phyloP scores from a whole-genome alignment of 2,329 filamentous ascomycete species.

The Xylaria sp. region DNA sequence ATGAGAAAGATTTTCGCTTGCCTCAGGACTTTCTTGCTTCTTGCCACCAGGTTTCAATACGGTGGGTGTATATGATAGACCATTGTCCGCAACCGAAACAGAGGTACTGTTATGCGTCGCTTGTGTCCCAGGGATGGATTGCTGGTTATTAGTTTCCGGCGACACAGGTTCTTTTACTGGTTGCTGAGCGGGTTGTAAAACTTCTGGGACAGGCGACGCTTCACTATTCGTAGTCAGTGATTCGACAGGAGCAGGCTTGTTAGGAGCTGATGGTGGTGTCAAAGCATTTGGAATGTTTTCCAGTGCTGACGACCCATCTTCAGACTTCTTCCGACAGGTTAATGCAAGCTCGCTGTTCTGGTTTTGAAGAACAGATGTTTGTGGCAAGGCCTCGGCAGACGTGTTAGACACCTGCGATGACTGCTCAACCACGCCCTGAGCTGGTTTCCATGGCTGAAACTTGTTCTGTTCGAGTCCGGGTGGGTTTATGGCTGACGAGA shows the following conservation, averaged over 20 bases:
- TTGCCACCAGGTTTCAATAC: slow-evolving; percentile 40
- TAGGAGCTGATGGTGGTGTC: slow-evolving; percentile 38
- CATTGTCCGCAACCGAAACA: slow-evolving; percentile 1
- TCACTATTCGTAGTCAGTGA: slow-evolving; percentile 15
- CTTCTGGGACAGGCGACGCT: slow-evolving; percentile 32
- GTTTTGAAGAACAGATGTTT: slow-evolving; percentile 44
- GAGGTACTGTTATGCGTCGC: slow-evolving; percentile 43
- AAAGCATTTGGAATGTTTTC: slow-evolving; percentile 36
- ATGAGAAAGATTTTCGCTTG: slow-evolving; percentile 10
- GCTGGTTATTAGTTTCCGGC: slow-evolving; percentile 17
- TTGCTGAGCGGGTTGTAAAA: slow-evolving; percentile 35
- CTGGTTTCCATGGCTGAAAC: slow-evolving; percentile 43
- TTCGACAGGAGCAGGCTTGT: slow-evolving; percentile 21
- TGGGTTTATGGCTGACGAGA: slow-evolving; percentile 25
- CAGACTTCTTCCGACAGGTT: slow-evolving; percentile 41
- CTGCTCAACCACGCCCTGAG: slow-evolving; percentile 23
- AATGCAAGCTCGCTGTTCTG: slow-evolving; percentile 46
- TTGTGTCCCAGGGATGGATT: slow-evolving; percentile 36
- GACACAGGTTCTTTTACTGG: slow-evolving; percentile 23
- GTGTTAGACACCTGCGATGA: slow-evolving; percentile 29
- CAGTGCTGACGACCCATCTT: slow-evolving; percentile 21
- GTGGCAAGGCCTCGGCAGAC: slow-evolving; percentile 36
- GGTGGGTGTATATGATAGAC: slow-evolving; percentile 34
- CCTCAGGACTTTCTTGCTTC: slow-evolving; percentile 19
- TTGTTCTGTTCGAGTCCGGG: slow-evolving; percentile 31